These are phyloP conservation scores for Linderniella brevidens DNA, from an alignment of 257 asterid genomes.

Conservation along the genomic window DNA sequence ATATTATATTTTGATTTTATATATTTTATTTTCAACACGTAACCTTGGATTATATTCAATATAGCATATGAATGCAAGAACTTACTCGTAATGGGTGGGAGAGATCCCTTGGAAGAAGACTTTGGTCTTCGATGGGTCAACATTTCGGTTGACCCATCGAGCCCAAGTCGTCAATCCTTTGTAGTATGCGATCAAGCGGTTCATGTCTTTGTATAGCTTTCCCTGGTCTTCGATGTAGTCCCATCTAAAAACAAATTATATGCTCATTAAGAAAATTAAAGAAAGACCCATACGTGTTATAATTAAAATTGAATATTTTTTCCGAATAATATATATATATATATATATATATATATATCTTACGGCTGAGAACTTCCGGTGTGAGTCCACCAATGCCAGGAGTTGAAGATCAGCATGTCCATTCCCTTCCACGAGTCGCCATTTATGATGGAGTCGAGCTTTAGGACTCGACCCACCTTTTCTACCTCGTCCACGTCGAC, in stretches of 20 bases:
- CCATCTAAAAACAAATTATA: conserved; percentile 51
- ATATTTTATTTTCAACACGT: too few species aligned
- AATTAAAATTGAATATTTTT: background rate
- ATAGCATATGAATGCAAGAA: too few species aligned
- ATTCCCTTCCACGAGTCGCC: conserved; percentile 46
- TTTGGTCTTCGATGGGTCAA: conserved; percentile 71
- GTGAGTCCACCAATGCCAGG: conserved; percentile 71
- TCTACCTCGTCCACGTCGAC: conserved; percentile 48
- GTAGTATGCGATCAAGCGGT: conserved; percentile 71
- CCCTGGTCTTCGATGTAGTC: conserved; percentile 56
- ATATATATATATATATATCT: background rate
- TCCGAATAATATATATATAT: background rate
- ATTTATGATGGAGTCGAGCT: conserved; percentile 28
- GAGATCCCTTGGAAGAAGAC: conserved; percentile 85
- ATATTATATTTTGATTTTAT: too few species aligned
- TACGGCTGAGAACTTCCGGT: conserved; percentile 13
- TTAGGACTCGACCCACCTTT: conserved; percentile 28
- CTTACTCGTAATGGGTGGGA: conserved; percentile 78
- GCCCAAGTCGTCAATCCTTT: conserved; percentile 91
- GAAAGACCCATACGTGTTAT: background rate
- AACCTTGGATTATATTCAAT: too few species aligned
- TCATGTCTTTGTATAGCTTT: conserved; percentile 56
- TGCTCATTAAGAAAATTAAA: background rate
- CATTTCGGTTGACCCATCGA: conserved; percentile 52
- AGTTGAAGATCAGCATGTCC: conserved; percentile 46